These are phyloP conservation scores for Ophiocordyceps sinensis DNA, from an alignment of 2,329 filamentous ascomycete species.

Conservation along the genomic window DNA sequence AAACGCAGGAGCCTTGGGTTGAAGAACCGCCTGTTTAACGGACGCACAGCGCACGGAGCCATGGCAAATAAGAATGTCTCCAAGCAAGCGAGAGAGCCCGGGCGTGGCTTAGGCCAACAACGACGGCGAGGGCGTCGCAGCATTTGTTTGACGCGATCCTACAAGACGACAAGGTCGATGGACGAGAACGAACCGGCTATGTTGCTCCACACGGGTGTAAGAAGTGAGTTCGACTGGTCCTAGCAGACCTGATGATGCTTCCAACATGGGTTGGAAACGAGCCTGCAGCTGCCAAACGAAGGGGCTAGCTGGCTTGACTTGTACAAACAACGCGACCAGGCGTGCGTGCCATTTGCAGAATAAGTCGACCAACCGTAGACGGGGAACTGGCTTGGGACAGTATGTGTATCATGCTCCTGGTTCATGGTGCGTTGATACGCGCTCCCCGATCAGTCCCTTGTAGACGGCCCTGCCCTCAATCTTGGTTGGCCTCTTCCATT, in stretches of 20 bases:
- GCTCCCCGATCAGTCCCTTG: too few relatives aligned
- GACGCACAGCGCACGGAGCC: constrained; percentile 1
- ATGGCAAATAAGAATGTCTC: background rate
- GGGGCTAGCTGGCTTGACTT: background rate
- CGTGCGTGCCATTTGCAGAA: too few relatives aligned
- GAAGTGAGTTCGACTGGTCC: background rate
- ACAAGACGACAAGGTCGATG: background rate
- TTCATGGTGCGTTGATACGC: too few relatives aligned
- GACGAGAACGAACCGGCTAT: background rate
- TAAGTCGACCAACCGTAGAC: too few relatives aligned
- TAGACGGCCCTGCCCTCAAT: too few relatives aligned
- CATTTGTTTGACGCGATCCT: background rate
- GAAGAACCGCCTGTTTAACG: background rate
- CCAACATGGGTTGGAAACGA: background rate
- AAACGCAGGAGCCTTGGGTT: background rate
- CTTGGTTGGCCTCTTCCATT: too few relatives aligned
- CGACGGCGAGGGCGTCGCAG: background rate
- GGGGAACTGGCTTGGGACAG: too few relatives aligned
- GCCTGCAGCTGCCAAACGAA: background rate
- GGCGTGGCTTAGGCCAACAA: background rate
- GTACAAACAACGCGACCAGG: too few relatives aligned
- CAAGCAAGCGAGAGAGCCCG: background rate
- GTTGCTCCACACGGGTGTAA: background rate
- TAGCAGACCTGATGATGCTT: background rate
- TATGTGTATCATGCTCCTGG: too few relatives aligned